These are phyloP conservation scores for Colletotrichum orbiculare DNA, from an alignment of 2,329 filamentous ascomycete species.

Conservation along the genomic window DNA sequence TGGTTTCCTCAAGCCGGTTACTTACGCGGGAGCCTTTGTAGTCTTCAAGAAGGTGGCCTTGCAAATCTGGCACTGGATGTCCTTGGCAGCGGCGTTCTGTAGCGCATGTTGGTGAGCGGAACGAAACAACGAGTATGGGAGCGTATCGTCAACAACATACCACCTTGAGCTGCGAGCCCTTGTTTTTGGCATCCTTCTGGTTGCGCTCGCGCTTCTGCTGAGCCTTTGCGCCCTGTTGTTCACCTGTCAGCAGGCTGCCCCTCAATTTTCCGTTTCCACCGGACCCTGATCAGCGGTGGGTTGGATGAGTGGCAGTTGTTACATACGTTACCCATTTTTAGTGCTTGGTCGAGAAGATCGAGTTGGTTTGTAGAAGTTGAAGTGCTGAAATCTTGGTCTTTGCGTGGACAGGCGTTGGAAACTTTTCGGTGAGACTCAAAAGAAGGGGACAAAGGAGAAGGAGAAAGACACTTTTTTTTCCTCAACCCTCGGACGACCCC, in stretches of 20 bases:
- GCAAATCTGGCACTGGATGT: conserved; percentile 82
- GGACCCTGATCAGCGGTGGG: conserved; percentile 34
- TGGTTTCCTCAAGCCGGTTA: conserved; percentile 30
- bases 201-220: conserved; percentile 80
- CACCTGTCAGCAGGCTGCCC: conserved; percentile 30
- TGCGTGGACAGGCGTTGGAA: background rate
- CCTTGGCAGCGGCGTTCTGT: conserved; percentile 79
- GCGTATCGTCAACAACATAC: conserved; percentile 55
- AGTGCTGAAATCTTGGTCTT: background rate
- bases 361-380: background rate
- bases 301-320: conserved; percentile 10
- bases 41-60: conserved; percentile 84
- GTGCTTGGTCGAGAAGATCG: background rate
- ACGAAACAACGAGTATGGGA: background rate
- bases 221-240: conserved; percentile 70
- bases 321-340: conserved; percentile 40
- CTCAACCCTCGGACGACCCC: conserved; percentile 20
- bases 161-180: conserved; percentile 74
- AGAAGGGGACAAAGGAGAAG: conserved; percentile 2
- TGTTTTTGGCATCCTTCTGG: conserved; percentile 67
- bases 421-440: conserved; percentile 1
- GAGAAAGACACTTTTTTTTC: conserved; percentile 16
- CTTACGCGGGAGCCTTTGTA: conserved; percentile 76
- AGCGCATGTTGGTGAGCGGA: conserved; percentile 33
- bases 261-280: conserved; percentile 36